A percentile compares a stretch with the other conserved stretches of the same genome.
These are phyloP conservation scores for Haplosporangium gracile DNA, from an alignment of 192 early-diverging fungal genomes.

Conservation along the genomic window DNA sequence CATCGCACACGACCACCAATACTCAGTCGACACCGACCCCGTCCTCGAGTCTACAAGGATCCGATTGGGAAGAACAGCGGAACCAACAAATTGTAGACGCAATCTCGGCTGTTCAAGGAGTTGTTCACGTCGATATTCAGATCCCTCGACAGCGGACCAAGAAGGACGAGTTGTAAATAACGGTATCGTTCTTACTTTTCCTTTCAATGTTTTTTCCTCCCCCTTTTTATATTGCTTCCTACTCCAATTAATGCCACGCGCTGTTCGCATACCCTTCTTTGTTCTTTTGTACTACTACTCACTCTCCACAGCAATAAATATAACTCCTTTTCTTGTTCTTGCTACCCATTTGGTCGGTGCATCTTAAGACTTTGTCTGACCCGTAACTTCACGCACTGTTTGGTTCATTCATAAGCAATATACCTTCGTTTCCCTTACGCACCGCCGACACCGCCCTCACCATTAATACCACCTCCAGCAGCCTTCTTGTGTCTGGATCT, in stretches of 20 bases:
- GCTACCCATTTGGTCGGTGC: neutral
- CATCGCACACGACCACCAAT: neutral
- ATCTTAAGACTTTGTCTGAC: neutral
- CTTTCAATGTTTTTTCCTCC: neutral
- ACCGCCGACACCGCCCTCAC: too few relatives aligned
- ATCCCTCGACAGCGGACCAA: constrained; percentile 31
- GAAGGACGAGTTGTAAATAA: constrained; percentile 37
- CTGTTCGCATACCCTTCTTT: neutral
- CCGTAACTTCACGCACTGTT: too few relatives aligned
- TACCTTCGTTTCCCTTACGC: too few relatives aligned
- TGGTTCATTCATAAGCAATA: too few relatives aligned
- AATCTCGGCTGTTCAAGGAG: constrained; percentile 35
- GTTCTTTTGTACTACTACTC: neutral
- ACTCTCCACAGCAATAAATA: neutral
- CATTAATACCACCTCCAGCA: too few relatives aligned
- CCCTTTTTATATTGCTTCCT: neutral
- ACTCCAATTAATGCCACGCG: neutral
- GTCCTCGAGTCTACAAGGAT: neutral
- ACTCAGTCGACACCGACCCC: neutral
- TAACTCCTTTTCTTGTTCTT: neutral
- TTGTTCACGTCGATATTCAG: constrained; percentile 51
- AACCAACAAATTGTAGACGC: constrained; percentile 35
- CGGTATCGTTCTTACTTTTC: neutral
- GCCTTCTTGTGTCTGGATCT: too few relatives aligned
- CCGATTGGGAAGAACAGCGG: constrained; percentile 24